A percentile compares a stretch with the other conserved stretches of the same genome.
These are phyloP conservation scores for Monosporozyma solicola DNA, from an alignment of 805 yeast species.

Conservation along the genomic window DNA sequence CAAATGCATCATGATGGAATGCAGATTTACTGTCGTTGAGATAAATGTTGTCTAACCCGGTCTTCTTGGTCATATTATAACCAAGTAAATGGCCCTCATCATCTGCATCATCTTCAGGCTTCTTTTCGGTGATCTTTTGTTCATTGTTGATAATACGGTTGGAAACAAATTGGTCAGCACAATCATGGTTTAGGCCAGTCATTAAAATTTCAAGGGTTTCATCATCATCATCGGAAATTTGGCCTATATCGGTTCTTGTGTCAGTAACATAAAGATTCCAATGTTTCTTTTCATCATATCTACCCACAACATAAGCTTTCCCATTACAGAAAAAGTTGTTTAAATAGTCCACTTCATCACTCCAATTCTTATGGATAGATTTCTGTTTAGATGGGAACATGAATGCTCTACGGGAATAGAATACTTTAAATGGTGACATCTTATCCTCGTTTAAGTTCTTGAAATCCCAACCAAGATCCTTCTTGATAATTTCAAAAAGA, in stretches of 20 bases:
- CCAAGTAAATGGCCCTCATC: slow-evolving; percentile 74
- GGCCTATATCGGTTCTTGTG: slow-evolving; percentile 8
- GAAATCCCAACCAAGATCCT: slow-evolving; percentile 37
- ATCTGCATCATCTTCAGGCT: slow-evolving; percentile 13
- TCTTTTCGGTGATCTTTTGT: slow-evolving; percentile 1
- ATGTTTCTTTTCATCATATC: slow-evolving; percentile 54
- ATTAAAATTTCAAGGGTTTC: slow-evolving; percentile 83
- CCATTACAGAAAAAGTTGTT: slow-evolving; percentile 56
- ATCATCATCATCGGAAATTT: slow-evolving; percentile 30
- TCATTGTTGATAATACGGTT: slow-evolving; percentile 29
- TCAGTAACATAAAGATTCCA: slow-evolving; percentile 84
- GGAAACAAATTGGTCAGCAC: slow-evolving; percentile 51
- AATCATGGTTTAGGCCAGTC: slow-evolving; percentile 64
- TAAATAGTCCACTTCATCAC: slow-evolving; percentile 62
- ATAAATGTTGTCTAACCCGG: slow-evolving; percentile 58
- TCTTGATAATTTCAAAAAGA: slow-evolving; percentile 44
- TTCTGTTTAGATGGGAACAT: slow-evolving; percentile 86
- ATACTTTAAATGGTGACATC: slow-evolving; percentile 51
- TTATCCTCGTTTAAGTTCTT: slow-evolving; percentile 5
- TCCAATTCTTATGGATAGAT: slow-evolving; percentile 79
- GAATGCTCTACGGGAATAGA: slow-evolving; percentile 85
- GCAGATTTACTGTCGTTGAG: slow-evolving; percentile 13
- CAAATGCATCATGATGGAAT: slow-evolving; percentile 71
- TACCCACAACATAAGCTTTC: slow-evolving; percentile 69
- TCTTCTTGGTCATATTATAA: slow-evolving; percentile 48